Evolutionary conservation across 331 rosid species (phyloP).

Genomic region (Prunus yedoensis): DNA sequence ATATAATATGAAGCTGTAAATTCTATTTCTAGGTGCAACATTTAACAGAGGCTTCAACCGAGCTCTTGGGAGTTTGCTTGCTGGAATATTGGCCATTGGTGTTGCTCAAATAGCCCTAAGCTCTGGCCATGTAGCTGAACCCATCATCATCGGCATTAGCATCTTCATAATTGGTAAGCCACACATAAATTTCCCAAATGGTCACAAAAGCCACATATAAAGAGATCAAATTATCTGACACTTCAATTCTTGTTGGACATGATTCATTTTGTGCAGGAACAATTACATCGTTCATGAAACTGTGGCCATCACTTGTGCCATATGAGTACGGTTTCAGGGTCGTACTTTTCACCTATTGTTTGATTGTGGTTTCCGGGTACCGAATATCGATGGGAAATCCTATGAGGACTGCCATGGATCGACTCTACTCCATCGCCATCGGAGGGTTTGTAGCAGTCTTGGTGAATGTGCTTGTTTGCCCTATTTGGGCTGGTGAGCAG

Average conservation of each 20-base stretch:
- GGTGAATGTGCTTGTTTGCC: conserved; percentile 58
- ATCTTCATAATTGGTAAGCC: conserved; percentile 56
- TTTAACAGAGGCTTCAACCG: conserved; percentile 71
- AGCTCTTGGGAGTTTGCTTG: conserved; percentile 69
- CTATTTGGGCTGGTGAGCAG: conserved; percentile 80
- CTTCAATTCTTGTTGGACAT: neutral
- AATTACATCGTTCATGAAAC: conserved; percentile 62
- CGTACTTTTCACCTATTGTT: conserved; percentile 52
- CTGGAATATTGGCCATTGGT: conserved; percentile 58
- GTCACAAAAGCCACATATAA: neutral
- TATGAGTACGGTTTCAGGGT: conserved; percentile 74
- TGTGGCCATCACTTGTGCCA: conserved; percentile 51
- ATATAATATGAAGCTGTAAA: neutral
- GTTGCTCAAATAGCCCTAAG: conserved; percentile 54
- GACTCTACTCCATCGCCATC: conserved; percentile 64
- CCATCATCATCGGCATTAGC: conserved; percentile 62
- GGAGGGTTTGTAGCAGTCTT: conserved; percentile 66
- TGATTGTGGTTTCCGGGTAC: conserved; percentile 64
- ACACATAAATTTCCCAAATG: neutral
- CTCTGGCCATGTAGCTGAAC: conserved; percentile 49
- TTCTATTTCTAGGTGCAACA: conserved; percentile 56
- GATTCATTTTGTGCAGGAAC: conserved; percentile 36
- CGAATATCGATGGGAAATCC: conserved; percentile 61
- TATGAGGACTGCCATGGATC: conserved; percentile 47
- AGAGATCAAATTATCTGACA: neutral